Base-by-base conservation (phyloP, 176 grass and related monocot species). In the Neostapfia colusana region DNA sequence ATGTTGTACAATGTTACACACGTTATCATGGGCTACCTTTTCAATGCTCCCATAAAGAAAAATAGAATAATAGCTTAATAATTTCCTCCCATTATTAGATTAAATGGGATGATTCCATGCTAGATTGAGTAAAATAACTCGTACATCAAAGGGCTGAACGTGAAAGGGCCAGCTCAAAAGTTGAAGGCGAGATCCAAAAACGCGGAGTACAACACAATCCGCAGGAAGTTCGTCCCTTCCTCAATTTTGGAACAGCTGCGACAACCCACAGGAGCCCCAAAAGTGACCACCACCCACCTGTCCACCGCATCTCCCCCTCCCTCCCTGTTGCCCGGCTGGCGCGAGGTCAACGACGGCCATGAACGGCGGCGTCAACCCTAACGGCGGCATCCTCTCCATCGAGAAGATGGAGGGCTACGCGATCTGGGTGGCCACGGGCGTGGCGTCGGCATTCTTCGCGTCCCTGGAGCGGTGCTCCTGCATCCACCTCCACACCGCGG, bases 391-490 rank as follows among this genome's bases (percentile, higher is more conserved):
- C 75, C 54, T 83, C 64, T 64, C 79, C 18, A 70, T 46, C 39
- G 88, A 67, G 76, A 79, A 71, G 62, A 53, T 91, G 35, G 90
- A 86, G 75, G 56, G 84, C 10, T 89, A 73, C 79, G 87, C 80
- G 48, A 51, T 80, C 42, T 93, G 90, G 90, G 77, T 93, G 45
- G 90, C 80, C 28, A 77, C 77, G 18, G 86, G 84, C 61, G 88
- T 93, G 12, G 85, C 69, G 40, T 76, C 88, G 24, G 91, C 91
- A 1, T 93, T 93, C 88, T 93, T 93, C 88, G 72, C 76, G 40
- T 93, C 91, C 46, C 89, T 93, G 51, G 88, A 93, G 76, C 78
- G 76, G 10, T 93, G 85, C 70, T 88, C 91, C 73, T 93, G 91
- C 91, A 93, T 93, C 83, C 89, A 93, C 85, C 76, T 93, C 67